Evolutionary conservation across 2,329 filamentous ascomycete genomes (phyloP), one percentile per base, ranked within the genome.

Genomic region (Pseudopyrenochaeta lycopersici): DNA sequence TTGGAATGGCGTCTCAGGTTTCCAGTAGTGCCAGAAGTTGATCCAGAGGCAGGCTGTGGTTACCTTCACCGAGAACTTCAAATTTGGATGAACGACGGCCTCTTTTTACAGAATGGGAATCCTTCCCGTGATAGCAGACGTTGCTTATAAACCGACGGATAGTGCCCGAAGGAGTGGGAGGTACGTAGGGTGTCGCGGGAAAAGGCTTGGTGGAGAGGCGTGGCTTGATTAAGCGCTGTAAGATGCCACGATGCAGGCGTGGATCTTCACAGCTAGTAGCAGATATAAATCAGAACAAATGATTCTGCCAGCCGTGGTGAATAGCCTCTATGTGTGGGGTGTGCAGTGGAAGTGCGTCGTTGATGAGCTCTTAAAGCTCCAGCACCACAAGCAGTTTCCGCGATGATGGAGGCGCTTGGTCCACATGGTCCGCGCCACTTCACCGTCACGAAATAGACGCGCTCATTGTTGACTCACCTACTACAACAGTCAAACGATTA

Each of bases 231-330:
- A 47, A 48, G 56, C 39, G 59, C 58, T 56, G 50, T 36, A 38
- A 47, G 60, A 67, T 56, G 56, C 57, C 71, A 72, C 73, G 73
- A 72, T 75, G 72, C 72, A 75, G 72, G 71, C 72, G 72, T 62
- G 70, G 62, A 49, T 63, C 62, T 68, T 54, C 52, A 52, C 56
- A 54, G 62, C 52, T 53, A 52, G 51, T 42, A 47, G 48, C 42
- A 35, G 17, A 32, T 49, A 39, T 52, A 44, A 49, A 56, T 49
- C 45, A 39, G 54, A 30, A 41, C 46, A 54, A 36, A 23, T 49
- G 50, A 51, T 54, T 56, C 49, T 58, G 48, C 54, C 54, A 43
- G 45, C 39, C 52, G 47, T 46, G 18, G 42, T 39, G 21, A 20
- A 46, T 7, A 6, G 56, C 49, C 55, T 55, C 43, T 51, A 46